Conservation (phyloP, 192 early-diverging fungal genomes). For the Spinellus fusiger region DNA sequence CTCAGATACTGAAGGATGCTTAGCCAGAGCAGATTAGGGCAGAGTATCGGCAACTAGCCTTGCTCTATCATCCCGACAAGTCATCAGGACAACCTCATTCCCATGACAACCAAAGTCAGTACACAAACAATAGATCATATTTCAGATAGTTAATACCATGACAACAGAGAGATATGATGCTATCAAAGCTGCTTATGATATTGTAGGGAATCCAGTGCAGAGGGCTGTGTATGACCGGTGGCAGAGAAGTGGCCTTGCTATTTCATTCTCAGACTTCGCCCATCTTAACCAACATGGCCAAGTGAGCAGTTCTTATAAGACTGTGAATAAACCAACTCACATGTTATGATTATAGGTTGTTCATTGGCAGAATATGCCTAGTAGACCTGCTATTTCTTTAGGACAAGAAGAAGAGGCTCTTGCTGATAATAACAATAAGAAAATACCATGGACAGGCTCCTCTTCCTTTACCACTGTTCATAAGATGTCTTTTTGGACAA, state of each 20-base stretch:
- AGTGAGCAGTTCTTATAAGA: background rate
- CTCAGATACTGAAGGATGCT: background rate
- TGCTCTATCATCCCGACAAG: conserved; percentile 29
- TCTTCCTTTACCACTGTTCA: conserved; percentile 7
- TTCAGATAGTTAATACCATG: background rate
- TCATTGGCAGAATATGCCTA: conserved; percentile 28
- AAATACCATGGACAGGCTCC: background rate
- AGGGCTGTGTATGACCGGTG: conserved; percentile 27
- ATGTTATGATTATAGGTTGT: no score
- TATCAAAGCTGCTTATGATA: conserved; percentile 25
- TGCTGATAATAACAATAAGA: background rate
- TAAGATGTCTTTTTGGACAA: conserved; percentile 9
- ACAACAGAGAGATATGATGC: background rate
- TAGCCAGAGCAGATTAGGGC: conserved; percentile 24
- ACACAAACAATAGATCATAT: background rate
- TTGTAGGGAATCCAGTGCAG: conserved; percentile 13
- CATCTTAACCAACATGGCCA: conserved; percentile 22
- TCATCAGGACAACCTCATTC: background rate
- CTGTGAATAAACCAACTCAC: no score
- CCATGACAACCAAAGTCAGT: background rate
- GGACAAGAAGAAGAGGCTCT: background rate
- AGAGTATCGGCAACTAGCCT: conserved; percentile 23
- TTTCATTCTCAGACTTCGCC: conserved; percentile 23
- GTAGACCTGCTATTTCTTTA: conserved; percentile 7
- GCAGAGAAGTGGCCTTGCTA: conserved; percentile 10